Base-by-base conservation (phyloP, 805 yeast genomes). In the Candida patagonica region DNA sequence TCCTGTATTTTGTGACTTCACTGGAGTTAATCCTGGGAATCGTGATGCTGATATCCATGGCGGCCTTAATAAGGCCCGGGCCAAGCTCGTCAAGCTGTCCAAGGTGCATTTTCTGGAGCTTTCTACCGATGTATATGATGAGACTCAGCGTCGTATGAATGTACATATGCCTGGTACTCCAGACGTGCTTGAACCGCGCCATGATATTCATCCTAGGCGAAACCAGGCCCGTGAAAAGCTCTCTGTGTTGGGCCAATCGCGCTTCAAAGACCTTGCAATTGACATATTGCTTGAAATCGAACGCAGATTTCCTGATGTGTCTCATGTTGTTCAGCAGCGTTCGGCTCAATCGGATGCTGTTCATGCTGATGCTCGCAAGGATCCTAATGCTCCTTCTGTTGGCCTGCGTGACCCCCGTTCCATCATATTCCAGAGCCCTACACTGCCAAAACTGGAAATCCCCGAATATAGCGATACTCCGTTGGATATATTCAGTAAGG, bases 211-310 rank as follows among this genome's bases (percentile, higher is more conserved):
- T 60, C 88, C 94, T 31, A 88, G 87, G 56, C 74, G 99, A 55
- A 94, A 92, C 56, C 94, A 87, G 60, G 97, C 98, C 1, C 73
- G 99, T 52, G 84, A 84, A 59, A 89, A 88, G 62, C 70, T 92
- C 50, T 80, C 96, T 4, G 76, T 83, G 36, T 71, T 92, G 43
- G 92, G 95, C 1, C 77, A 78, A 37, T 59, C 78, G 2, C 65
- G 97, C 45, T 92, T 92, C 63, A 79, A 80, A 51, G 98, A 89
- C 57, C 73, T 92, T 57, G 94, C 86, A 15, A 78, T 82, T 42
- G 99, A 92, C 57, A 87, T 92, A 31, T 67, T 82, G 31, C 84
- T 66, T 57, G 98, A 92, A 60, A 83, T 87, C 37, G 86, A 81
- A 53, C 73, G 95, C 53, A 67, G 95, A 51, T 68, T 70, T 20